Conservation (phyloP, 208 protist species). For the Acanthamoeba triangularis region DNA sequence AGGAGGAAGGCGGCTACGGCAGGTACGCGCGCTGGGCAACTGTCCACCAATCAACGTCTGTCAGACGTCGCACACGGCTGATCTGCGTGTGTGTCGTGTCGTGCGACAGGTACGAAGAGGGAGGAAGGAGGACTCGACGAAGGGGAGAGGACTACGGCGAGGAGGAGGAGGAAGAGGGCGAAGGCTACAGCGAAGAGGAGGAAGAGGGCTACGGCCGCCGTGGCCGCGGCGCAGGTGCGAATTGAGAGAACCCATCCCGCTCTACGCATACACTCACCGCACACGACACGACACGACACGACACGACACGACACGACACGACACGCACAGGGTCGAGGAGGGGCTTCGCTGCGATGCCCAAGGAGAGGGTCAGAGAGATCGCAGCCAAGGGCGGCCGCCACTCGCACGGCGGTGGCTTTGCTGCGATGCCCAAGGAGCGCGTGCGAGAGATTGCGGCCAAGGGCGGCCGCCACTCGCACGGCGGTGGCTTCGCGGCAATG, state of each 20-base stretch:
- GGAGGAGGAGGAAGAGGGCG: neutral
- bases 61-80: too few relatives aligned
- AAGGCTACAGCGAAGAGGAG: neutral
- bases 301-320: too few relatives aligned
- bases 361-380: neutral
- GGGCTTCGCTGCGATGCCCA: conserved; percentile 10
- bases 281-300: too few relatives aligned
- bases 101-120: neutral
- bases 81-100: neutral
- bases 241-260: too few relatives aligned
- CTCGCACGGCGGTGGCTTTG: conserved; percentile 5
- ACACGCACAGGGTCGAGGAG: neutral
- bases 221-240: neutral
- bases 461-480: neutral
- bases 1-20: neutral
- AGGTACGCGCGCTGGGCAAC: neutral
- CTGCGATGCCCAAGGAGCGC: neutral
- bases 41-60: too few relatives aligned
- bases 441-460: neutral
- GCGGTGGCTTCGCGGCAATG: neutral
- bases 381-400: neutral
- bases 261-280: too few relatives aligned
- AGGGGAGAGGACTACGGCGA: neutral
- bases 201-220: neutral
- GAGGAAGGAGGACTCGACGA: neutral